A percentile compares a stretch with the other conserved stretches of the same genome.
phyloP scores from a whole-genome alignment of 306 rosid species.

The Vigna reflexopilosa region DNA sequence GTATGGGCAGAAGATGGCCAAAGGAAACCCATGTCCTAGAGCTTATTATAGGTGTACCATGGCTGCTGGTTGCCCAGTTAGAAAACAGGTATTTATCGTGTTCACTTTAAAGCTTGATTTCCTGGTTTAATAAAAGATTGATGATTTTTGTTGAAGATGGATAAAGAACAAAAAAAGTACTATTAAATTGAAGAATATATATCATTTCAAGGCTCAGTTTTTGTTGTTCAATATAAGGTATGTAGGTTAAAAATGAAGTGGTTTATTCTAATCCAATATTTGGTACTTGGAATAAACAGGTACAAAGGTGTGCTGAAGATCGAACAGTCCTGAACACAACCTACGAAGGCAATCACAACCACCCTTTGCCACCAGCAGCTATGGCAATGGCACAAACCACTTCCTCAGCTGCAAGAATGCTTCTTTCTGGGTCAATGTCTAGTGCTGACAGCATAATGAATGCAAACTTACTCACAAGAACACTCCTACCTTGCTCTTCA shows the following conservation, averaged over 20 bases:
- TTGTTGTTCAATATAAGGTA: background rate
- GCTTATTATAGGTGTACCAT: constrained; percentile 91
- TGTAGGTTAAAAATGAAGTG: constrained; percentile 12
- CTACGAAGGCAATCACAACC: constrained; percentile 89
- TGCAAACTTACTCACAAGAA: constrained; percentile 60
- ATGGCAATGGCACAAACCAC: constrained; percentile 87
- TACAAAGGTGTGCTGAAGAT: constrained; percentile 92
- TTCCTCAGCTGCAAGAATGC: constrained; percentile 76
- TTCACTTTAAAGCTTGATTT: too few species aligned
- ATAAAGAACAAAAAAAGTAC: background rate
- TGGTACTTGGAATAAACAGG: constrained; percentile 53
- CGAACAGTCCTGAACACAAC: constrained; percentile 71
- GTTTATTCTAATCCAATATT: background rate
- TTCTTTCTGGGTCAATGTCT: constrained; percentile 83
- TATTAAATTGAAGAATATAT: background rate
- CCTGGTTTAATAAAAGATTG: too few species aligned
- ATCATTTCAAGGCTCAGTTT: background rate
- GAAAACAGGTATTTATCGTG: constrained; percentile 69
- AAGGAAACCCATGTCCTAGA: constrained; percentile 92
- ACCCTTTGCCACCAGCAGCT: constrained; percentile 83
- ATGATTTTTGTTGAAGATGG: background rate
- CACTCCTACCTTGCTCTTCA: constrained; percentile 70
- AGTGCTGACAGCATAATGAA: constrained; percentile 67
- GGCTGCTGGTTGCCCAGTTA: constrained; percentile 81
- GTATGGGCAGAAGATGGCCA: constrained; percentile 93